Conservation (phyloP, 768 basidiomycete species). For the Termitomyces sp. region DNA sequence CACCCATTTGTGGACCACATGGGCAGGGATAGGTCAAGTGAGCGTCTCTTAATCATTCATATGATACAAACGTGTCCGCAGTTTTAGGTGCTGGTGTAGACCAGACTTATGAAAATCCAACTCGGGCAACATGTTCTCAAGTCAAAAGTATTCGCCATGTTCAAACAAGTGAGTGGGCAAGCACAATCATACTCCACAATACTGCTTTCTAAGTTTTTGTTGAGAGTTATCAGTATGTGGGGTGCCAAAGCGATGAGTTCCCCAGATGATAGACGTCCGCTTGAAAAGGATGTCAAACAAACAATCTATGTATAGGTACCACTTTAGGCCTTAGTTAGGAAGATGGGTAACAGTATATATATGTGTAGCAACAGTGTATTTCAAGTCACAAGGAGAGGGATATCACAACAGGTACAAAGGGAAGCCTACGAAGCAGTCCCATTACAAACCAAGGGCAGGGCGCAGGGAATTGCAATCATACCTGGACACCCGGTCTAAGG, state of each 20-base stretch:
- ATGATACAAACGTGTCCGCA: neutral
- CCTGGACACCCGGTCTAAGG: constrained; percentile 6
- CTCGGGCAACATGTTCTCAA: too few species aligned
- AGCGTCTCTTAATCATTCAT: neutral
- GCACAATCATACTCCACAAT: too few species aligned
- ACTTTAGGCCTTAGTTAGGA: neutral
- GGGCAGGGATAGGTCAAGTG: neutral
- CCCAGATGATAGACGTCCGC: too few species aligned
- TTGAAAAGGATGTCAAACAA: too few species aligned
- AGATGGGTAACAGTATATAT: neutral
- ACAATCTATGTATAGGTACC: neutral
- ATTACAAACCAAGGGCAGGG: constrained; percentile 13
- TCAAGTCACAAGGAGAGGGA: constrained; percentile 1
- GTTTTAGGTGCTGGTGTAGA: neutral
- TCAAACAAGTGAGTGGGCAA: too few species aligned
- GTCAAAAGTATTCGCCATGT: too few species aligned
- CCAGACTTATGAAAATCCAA: too few species aligned
- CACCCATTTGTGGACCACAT: neutral
- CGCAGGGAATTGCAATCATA: neutral
- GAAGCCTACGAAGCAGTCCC: constrained; percentile 3
- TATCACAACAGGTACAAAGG: constrained; percentile 9
- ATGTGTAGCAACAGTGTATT: constrained; percentile 3
- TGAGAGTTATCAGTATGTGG: too few species aligned
- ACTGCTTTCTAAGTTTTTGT: too few species aligned
- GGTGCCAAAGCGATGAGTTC: too few species aligned